Conservation (phyloP, 768 basidiomycete species). For the Mycena capillaripes region DNA sequence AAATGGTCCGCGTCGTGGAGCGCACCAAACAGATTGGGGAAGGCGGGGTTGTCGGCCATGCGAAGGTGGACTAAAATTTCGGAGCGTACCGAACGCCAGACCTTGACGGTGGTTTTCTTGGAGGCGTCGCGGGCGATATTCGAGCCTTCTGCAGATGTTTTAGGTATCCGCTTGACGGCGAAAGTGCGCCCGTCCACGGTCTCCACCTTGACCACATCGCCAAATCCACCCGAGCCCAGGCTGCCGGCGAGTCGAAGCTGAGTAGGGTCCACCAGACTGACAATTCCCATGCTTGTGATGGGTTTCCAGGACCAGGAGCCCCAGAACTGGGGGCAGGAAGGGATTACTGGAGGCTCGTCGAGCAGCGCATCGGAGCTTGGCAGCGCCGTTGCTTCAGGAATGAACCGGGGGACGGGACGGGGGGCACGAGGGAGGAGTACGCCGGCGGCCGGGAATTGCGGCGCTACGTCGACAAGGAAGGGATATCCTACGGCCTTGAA, state of each 20-base stretch:
- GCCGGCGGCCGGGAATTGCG: background rate
- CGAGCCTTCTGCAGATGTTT: too few relatives aligned
- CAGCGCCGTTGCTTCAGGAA: too few relatives aligned
- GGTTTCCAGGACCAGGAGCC: background rate
- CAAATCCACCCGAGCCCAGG: background rate
- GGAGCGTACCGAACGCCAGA: too few relatives aligned
- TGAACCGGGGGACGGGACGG: too few relatives aligned
- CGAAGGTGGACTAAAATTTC: background rate
- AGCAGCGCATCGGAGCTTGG: too few relatives aligned
- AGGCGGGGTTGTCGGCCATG: slow-evolving; percentile 1
- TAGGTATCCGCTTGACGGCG: slow-evolving; percentile 1
- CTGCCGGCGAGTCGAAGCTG: background rate
- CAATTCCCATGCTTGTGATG: fast-evolving
- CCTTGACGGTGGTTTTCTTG: too few relatives aligned
- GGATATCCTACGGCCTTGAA: too few relatives aligned
- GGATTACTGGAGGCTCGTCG: background rate
- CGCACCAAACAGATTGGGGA: slow-evolving; percentile 1
- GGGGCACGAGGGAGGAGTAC: too few relatives aligned
- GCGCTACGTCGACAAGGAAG: too few relatives aligned
- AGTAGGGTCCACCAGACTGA: background rate
- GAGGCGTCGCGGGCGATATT: too few relatives aligned
- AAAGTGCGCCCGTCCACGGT: background rate
- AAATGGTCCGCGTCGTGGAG: background rate
- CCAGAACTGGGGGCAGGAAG: background rate
- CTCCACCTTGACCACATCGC: background rate